Evolutionary conservation across 805 yeast genomes (phyloP), one percentile per base, ranked within the genome.

Genomic region (Priceomyces melissophilus): DNA sequence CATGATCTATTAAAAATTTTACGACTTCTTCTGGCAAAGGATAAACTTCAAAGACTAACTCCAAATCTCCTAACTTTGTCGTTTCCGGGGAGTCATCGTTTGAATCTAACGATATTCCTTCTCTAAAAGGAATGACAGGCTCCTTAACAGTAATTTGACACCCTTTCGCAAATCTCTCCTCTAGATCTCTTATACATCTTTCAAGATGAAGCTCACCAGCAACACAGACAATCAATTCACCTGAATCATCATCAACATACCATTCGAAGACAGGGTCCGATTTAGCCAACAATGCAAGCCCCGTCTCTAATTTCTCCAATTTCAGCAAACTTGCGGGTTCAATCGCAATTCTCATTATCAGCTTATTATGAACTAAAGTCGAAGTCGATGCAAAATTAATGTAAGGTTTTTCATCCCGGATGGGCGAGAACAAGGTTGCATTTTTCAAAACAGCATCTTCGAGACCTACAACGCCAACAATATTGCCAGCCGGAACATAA

Each of bases 201-300:
- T 93, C 99, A 32, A 93, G 70, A 68, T 93, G 99, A 47, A 93
- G 71, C 62, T 93, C 99, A 37, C 99, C 99, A 8, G 99, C 96
- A 8, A 96, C 90, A 34, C 95, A 87, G 51, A 93, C 69, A 48
- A 93, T 89, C 50, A 87, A 86, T 62, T 93, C 99, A 42, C 99
- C 99, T 7, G 82, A 80, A 43, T 87, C 96, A 44, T 67, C 73
- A 53, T 87, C 90, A 32, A 88, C 71, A 53, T 78, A 84, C 42
- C 90, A 84, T 52, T 87, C 88, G 14, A 90, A 95, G 53, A 96
- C 91, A 1, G 99, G 97, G 62, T 93, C 99, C 0, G 97, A 91
- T 50, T 82, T 83, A 40, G 90, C 81, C 31, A 93, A 69, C 42
- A 87, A 65, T 48, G 80, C 81, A 44, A 93, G 69, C 0, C 99